These are phyloP conservation scores for Aspergillus asperescens DNA, from an alignment of 495 filamentous ascomycete genomes.

Conservation along the genomic window DNA sequence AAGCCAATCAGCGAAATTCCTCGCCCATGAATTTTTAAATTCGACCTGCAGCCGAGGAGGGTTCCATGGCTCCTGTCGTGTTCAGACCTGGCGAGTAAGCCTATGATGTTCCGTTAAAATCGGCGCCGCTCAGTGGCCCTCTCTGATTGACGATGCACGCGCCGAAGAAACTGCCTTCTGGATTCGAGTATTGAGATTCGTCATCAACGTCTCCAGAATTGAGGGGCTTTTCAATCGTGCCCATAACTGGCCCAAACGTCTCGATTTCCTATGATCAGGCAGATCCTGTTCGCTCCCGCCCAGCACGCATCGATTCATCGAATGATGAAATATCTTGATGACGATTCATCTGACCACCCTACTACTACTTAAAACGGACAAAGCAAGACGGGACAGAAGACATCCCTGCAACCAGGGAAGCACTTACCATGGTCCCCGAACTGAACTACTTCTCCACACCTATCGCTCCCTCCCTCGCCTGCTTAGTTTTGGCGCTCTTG, in stretches of 20 bases:
- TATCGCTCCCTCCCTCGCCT: constrained; percentile 1
- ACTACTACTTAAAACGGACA: not conserved
- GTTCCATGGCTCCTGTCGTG: constrained; percentile 16
- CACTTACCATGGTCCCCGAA: not conserved
- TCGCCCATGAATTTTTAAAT: constrained; percentile 24
- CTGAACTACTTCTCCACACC: constrained; percentile 21
- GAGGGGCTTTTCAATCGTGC: constrained; percentile 16
- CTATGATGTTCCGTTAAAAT: constrained; percentile 10
- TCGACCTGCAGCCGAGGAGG: constrained; percentile 29
- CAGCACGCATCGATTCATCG: constrained; percentile 4
- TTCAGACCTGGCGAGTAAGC: constrained; percentile 9
- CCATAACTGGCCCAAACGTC: constrained; percentile 37
- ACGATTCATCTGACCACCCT: not conserved
- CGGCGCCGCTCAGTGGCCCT: constrained; percentile 7
- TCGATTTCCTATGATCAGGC: constrained; percentile 23
- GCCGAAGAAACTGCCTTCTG: constrained; percentile 3
- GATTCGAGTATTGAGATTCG: constrained; percentile 9
- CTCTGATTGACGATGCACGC: constrained; percentile 12
- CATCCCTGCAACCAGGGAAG: not conserved
- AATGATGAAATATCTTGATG: constrained; percentile 11
- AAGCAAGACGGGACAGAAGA: not conserved
- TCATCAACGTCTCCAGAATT: constrained; percentile 19
- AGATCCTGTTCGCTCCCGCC: constrained; percentile 22
- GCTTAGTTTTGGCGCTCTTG: not conserved
- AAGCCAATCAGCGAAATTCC: constrained; percentile 39